phyloP scores from a whole-genome alignment of 192 early-diverging fungal genomes.

The Funneliformis geosporum region DNA sequence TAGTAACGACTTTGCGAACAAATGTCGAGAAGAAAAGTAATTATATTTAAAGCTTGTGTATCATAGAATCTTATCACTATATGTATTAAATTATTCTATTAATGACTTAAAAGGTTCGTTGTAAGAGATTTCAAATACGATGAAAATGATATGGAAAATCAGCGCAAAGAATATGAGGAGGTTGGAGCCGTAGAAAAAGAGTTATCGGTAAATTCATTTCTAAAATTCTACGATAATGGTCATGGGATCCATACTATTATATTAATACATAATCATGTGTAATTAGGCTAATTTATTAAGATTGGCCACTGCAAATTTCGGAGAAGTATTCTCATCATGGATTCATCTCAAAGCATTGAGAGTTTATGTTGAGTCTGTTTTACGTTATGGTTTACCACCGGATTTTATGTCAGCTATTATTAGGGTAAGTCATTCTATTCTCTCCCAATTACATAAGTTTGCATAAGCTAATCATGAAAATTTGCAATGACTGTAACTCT shows the following conservation, averaged over 20 bases:
- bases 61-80: background rate
- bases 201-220: constrained; percentile 48
- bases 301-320: constrained; percentile 91
- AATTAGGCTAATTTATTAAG: constrained; percentile 68
- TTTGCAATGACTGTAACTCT: no score
- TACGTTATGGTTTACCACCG: constrained; percentile 97
- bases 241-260: background rate
- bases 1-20: constrained; percentile 86
- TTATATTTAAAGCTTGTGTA: background rate
- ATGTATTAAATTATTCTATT: background rate
- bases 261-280: constrained; percentile 28
- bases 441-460: background rate
- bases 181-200: constrained; percentile 60
- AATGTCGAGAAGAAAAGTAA: constrained; percentile 85
- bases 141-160: constrained; percentile 71
- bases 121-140: constrained; percentile 97
- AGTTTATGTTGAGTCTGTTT: constrained; percentile 93
- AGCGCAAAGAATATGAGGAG: constrained; percentile 75
- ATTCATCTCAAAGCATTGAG: constrained; percentile 93
- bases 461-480: background rate
- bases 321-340: constrained; percentile 91
- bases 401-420: constrained; percentile 83
- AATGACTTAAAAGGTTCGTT: constrained; percentile 65
- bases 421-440: constrained; percentile 47
- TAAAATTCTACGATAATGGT: background rate